Evolutionary conservation across 2,329 filamentous ascomycete genomes (phyloP), one percentile per base, ranked within the genome.

Genomic region (Fusarium albosuccineum): DNA sequence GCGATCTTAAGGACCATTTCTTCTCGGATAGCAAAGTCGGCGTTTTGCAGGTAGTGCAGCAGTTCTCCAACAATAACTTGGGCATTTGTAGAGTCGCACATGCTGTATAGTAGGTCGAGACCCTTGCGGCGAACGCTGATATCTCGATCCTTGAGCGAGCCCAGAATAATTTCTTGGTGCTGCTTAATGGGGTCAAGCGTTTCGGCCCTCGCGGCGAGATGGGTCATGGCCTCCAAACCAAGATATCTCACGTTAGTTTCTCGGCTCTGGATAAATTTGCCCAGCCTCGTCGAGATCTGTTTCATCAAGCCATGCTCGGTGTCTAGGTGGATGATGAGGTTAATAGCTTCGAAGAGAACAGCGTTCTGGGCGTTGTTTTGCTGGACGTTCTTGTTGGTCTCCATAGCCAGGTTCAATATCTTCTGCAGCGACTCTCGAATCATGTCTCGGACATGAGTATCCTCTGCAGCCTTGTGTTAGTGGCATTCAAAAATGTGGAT

Each of bases 1-100:
- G 96, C 96, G 79, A 99, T 97, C 82, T 99, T 99, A 66, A 99
- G 85, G 5, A 98, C 96, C 96, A 99, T 99, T 79, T 99, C 96
- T 81, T 99, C 97, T 67, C 97, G 89, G 73, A 99, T 97, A 6
- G 95, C 95, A 78, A 97, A 99, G 79, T 99, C 96, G 48, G 96
- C 96, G 57, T 93, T 97, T 75, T 97, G 95, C 9, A 99, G 87
- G 78, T 97, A 98, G 70, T 95, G 93, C 54, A 99, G 82, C 51
- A 99, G 89, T 81, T 99, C 96, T 62, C 92, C 91, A 39, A 99
- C 96, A 70, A 99, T 97, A 9, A 93, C 90, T 68, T 93, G 92
- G 8, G 96, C 94, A 79, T 99, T 99, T n/a, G 91, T 91, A 34
- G 92, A 88, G 79, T 99, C 96, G 78, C 97, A 99, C 96, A 99